Evolutionary conservation across 257 asterid species (phyloP).

Genomic region (Mitragyna speciosa): DNA sequence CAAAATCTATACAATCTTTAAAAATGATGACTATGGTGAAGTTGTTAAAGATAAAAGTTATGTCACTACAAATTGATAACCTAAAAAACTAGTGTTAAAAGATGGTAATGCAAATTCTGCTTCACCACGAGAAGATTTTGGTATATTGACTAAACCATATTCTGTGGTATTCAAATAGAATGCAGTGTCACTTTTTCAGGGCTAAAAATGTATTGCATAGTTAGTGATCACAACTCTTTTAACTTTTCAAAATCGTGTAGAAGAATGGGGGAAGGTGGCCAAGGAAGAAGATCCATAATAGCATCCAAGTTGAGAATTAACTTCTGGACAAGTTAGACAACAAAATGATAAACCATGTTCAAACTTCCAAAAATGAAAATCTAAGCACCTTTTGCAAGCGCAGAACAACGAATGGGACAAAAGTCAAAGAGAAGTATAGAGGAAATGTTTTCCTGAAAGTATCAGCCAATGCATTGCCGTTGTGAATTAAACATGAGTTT

Average conservation of each 20-base stretch:
- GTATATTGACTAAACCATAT: background rate
- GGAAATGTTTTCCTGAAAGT: constrained; percentile 98
- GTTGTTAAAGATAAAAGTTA: background rate
- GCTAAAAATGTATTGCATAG: background rate
- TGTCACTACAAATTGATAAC: background rate
- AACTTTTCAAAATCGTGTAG: background rate
- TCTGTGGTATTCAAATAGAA: background rate
- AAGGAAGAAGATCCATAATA: background rate
- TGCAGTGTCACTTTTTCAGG: background rate
- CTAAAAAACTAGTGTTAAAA: background rate
- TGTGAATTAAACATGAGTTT: constrained; percentile 78
- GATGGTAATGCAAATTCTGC: background rate
- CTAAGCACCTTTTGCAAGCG: constrained; percentile 84
- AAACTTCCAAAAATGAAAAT: background rate
- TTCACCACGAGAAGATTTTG: background rate
- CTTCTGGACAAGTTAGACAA: constrained; percentile 2
- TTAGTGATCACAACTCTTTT: background rate
- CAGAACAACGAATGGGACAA: constrained; percentile 93
- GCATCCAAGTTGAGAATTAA: background rate
- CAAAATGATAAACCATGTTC: constrained; percentile 14
- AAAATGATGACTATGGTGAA: background rate
- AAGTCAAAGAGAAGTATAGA: constrained; percentile 92
- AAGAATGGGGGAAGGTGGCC: background rate
- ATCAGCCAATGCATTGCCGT: constrained; percentile 68
- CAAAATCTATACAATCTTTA: background rate